These are phyloP conservation scores for Zychaea mexicana DNA, from an alignment of 371 early-diverging fungal species.

Conservation along the genomic window DNA sequence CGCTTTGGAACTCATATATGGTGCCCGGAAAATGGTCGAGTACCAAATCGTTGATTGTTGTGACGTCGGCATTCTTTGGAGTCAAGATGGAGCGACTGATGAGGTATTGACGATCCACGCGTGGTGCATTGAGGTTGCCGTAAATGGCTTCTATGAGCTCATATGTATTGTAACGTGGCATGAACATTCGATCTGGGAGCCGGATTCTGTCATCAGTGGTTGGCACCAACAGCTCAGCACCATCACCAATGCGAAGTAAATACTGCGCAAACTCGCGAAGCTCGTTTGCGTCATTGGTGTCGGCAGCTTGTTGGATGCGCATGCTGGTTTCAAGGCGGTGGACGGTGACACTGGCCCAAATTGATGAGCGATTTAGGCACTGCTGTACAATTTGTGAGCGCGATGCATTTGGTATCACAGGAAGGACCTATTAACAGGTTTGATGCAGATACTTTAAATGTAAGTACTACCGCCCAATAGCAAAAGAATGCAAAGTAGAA, in stretches of 20 bases:
- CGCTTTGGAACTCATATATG: not conserved
- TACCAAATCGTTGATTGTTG: not conserved
- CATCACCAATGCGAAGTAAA: constrained; percentile 6
- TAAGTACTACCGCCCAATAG: too few species aligned
- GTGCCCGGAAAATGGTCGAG: not conserved
- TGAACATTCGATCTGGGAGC: not conserved
- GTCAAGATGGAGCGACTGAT: not conserved
- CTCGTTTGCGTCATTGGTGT: not conserved
- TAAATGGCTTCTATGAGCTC: not conserved
- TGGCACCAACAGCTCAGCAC: not conserved
- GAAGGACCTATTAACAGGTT: too few species aligned
- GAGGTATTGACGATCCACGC: not conserved
- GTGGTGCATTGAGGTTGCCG: not conserved
- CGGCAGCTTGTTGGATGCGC: constrained; percentile 7
- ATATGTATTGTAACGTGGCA: not conserved
- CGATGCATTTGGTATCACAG: constrained; percentile 2
- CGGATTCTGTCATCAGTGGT: not conserved
- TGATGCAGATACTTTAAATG: too few species aligned
- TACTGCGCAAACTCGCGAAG: constrained; percentile 11
- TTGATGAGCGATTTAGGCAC: not conserved
- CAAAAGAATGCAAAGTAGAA: too few species aligned
- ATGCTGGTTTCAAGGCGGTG: constrained; percentile 8
- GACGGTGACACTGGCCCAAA: constrained; percentile 2
- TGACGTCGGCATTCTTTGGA: not conserved
- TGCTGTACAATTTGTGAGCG: constrained; percentile 6